These are phyloP conservation scores for Geotrichum klebahnii DNA, from an alignment of 1,139 yeast genomes.

Conservation along the genomic window DNA sequence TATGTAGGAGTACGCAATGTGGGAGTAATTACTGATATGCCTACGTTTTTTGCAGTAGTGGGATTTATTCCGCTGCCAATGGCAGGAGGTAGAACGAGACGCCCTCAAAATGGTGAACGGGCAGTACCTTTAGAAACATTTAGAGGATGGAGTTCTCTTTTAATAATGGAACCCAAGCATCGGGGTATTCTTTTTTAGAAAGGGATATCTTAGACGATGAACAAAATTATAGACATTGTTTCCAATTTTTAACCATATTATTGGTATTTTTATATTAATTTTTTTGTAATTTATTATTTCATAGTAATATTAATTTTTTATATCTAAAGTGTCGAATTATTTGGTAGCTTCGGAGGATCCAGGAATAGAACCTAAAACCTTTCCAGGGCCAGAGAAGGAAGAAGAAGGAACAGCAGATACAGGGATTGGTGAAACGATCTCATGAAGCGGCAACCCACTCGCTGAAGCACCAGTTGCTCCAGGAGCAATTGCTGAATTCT, in stretches of 20 bases:
- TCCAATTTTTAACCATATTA: not conserved
- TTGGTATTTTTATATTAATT: no score
- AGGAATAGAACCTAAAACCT: not conserved
- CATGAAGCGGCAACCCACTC: not conserved
- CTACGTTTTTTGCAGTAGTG: not conserved
- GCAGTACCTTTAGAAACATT: slow-evolving; percentile 16
- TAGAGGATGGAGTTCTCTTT: slow-evolving; percentile 19
- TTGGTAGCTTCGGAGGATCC: not conserved
- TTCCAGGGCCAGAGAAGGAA: not conserved
- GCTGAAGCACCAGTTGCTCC: not conserved
- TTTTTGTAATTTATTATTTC: no score
- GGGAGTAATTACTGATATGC: slow-evolving; percentile 12
- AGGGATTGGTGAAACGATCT: not conserved
- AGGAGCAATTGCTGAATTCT: slow-evolving; percentile 7
- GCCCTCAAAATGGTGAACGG: slow-evolving; percentile 6
- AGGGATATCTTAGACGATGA: not conserved
- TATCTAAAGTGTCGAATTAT: no score
- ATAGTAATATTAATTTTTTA: no score
- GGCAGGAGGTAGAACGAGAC: slow-evolving; percentile 17
- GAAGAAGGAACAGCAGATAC: not conserved
- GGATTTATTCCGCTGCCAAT: slow-evolving; percentile 23
- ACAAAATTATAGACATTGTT: not conserved
- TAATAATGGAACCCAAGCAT: slow-evolving; percentile 19
- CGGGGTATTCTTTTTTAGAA: slow-evolving; percentile 1
- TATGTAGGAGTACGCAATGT: slow-evolving; percentile 11